Base-by-base conservation (phyloP, 139 green algal genomes). In the Tetradesmus obliquus region DNA sequence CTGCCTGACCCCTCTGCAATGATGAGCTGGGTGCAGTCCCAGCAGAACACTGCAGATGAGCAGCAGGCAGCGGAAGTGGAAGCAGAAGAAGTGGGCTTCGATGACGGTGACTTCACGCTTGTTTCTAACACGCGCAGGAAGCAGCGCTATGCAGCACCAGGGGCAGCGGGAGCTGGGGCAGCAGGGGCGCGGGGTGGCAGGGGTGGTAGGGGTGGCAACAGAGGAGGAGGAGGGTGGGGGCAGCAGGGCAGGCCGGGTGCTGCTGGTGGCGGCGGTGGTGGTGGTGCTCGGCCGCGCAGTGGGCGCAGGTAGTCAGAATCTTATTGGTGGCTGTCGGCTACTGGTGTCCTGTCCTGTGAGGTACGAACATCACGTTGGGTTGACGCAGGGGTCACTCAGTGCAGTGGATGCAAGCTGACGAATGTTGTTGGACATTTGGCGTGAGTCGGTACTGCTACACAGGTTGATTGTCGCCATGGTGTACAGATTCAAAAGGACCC, bases 71-170 rank as follows among this genome's bases (percentile, higher is more conserved):
- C 20, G 45, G 84, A 89, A 5, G 84, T 0, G 6, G 84, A 51
- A n/a, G 58, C 6, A 17, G 84, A 17, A n/a, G 84, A 80, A 12
- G 84, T 79, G 17, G 84, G 22, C 6, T 80, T 80, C 20, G 19
- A 24, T 19, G 84, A 82, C 57, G 84, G 71, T 81, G 84, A 89
- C 22, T 89, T 89, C 54, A 80, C 45, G 2, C 20, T 89, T 17
- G 84, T 89, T 2, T 22, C 55, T 15, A 82, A 51, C 6, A 81
- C 54, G 84, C 57, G 57, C 22, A 81, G 45, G 58, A 79, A 80
- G 58, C 24, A 58, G 32, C 84, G 84, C 12, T 58, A 54, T 66
- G 84, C 60, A 58, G 57, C 8, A 54, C 19, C 22, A 76, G n/a
- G 55, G 9, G 72, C 9, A 45, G 84, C 60, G 58, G 84, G 84